phyloP scores from a whole-genome alignment of 2,329 filamentous ascomycete species.

The Neurospora sp. region DNA sequence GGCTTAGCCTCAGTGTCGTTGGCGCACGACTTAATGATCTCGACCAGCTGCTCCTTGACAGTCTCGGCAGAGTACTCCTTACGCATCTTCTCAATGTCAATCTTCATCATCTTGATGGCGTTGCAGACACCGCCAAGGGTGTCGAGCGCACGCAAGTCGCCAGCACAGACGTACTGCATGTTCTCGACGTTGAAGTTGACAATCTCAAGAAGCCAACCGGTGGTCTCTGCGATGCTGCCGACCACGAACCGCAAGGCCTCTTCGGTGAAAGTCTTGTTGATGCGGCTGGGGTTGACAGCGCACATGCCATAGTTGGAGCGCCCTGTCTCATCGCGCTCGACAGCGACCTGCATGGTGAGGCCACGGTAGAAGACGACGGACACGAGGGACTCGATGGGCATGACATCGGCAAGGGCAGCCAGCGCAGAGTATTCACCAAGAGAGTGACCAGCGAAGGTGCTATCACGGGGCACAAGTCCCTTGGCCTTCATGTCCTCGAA shows the following conservation, averaged over 20 bases:
- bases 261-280: slow-evolving; percentile 98
- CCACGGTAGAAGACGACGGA: slow-evolving; percentile 99
- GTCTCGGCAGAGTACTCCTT: slow-evolving; percentile 78
- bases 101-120: slow-evolving; percentile 92
- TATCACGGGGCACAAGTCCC: slow-evolving; percentile 90
- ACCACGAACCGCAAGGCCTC: slow-evolving; percentile 95
- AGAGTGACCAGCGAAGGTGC: slow-evolving; percentile 95
- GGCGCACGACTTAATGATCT: slow-evolving; percentile 85
- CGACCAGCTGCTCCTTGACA: slow-evolving; percentile 77
- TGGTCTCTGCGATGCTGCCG: slow-evolving; percentile 87
- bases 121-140: slow-evolving; percentile 76
- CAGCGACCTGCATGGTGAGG: slow-evolving; percentile 97
- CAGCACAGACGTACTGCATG: slow-evolving; percentile 66
- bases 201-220: slow-evolving; percentile 93
- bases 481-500: slow-evolving; percentile 99
- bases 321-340: slow-evolving; percentile 86
- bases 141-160: slow-evolving; percentile 61
- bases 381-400: slow-evolving; percentile 98
- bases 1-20: slow-evolving; percentile 85
- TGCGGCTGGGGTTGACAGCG: slow-evolving; percentile 95
- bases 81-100: slow-evolving; percentile 91
- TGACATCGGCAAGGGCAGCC: slow-evolving; percentile 91
- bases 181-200: slow-evolving; percentile 89
- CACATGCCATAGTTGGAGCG: slow-evolving; percentile 99
- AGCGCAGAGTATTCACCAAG: slow-evolving; percentile 97